Conservation (phyloP, 441 rosid genomes). For the Croton setiger region DNA sequence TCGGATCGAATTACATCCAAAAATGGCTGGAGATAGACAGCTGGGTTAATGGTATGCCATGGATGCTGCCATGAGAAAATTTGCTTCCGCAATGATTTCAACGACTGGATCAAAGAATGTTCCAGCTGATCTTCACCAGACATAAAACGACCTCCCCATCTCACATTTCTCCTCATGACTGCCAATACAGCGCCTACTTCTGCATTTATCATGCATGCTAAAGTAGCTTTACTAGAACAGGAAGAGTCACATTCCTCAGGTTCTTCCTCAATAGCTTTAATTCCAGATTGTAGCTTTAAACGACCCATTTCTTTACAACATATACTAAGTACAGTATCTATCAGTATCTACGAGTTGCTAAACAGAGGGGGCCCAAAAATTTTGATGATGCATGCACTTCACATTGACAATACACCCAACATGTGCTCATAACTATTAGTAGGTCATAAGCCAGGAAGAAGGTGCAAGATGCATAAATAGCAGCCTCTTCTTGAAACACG, state of each 20-base stretch:
- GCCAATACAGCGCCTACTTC: slow-evolving; percentile 94
- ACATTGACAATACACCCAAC: slow-evolving; percentile 16
- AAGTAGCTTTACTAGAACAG: slow-evolving; percentile 37
- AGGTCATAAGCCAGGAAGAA: slow-evolving; percentile 6
- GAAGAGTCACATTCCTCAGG: slow-evolving; percentile 44
- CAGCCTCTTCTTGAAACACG: neutral
- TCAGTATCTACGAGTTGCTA: slow-evolving; percentile 22
- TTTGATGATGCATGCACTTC: slow-evolving; percentile 31
- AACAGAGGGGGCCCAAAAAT: slow-evolving; percentile 14
- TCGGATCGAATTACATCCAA: slow-evolving; percentile 85
- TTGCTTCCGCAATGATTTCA: slow-evolving; percentile 80
- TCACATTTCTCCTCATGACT: slow-evolving; percentile 94
- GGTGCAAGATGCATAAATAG: neutral
- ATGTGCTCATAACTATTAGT: slow-evolving; percentile 29
- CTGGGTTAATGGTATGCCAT: slow-evolving; percentile 67
- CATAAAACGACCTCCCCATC: slow-evolving; percentile 84
- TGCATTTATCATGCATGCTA: slow-evolving; percentile 75
- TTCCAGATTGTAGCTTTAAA: slow-evolving; percentile 35
- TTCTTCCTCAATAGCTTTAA: slow-evolving; percentile 57
- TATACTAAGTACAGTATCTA: slow-evolving; percentile 26
- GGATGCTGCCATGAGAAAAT: slow-evolving; percentile 72
- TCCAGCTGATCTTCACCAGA: slow-evolving; percentile 91
- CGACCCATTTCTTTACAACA: slow-evolving; percentile 46
- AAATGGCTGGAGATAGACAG: slow-evolving; percentile 80
- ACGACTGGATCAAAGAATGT: slow-evolving; percentile 84